Base-by-base conservation (phyloP, 768 basidiomycete species). In the Xerocomellus amylosporus region DNA sequence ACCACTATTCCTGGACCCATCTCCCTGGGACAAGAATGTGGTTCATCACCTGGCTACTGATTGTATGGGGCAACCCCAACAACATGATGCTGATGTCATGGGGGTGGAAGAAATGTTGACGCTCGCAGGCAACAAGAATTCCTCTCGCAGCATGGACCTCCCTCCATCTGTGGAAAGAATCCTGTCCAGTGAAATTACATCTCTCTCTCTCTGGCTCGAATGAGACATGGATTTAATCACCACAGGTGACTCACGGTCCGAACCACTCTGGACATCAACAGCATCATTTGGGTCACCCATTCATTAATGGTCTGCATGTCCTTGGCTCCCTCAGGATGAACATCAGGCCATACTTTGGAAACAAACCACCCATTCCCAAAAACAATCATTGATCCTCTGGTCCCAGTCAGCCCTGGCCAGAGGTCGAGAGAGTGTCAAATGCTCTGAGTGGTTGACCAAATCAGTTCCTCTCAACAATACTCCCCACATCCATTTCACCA, bases 361-460 rank as follows among this genome's bases (percentile, higher is more conserved):
- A 41, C 4, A 55, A 46, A 42, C 38, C 49, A 3, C 42, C 46
- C 1, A 56, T 56, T 39, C 37, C 41, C 0, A 56, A 33, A 14
- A 56, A 56, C 37, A 56, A 56, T n/a, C 46, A 56, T 15, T 53
- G 41, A 49, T 56, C 7, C 55, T 56, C 30, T 31, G 12, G 4
- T 46, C 55, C 1, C 51, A 53, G 30, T 56, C 46, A 0, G n/a
- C n/a, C n/a, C n/a, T n/a, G n/a, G n/a, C n/a, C n/a, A n/a, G n/a
- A n/a, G n/a, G n/a, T n/a, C n/a, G n/a, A n/a, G n/a, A n/a, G n/a
- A n/a, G n/a, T n/a, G n/a, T n/a, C n/a, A n/a, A n/a, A n/a, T n/a
- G n/a, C 20, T 47, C 45, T 0, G 40, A 56, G 46, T 56, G 51
- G 50, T 53, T 56, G 8, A 56, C 51, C 0, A 56, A 53, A 28